Conservation (phyloP, 139 green algal genomes). For the Eudorina sp. region DNA sequence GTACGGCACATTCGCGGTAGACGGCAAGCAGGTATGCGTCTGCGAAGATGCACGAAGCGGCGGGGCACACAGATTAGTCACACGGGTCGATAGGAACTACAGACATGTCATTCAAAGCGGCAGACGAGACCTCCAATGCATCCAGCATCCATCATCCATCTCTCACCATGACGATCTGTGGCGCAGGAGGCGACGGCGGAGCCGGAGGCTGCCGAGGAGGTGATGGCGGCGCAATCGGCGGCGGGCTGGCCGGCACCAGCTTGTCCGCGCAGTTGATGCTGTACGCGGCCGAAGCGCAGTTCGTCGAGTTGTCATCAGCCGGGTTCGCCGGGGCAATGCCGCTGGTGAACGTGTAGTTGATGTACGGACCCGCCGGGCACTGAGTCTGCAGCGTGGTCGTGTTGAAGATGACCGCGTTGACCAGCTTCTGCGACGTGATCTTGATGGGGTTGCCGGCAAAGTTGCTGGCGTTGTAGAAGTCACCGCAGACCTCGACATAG, state of each 20-base stretch:
- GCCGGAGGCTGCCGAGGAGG: not conserved
- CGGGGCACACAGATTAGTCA: too few relatives aligned
- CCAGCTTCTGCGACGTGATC: not conserved
- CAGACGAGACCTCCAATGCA: not conserved
- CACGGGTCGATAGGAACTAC: too few relatives aligned
- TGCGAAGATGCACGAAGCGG: not conserved
- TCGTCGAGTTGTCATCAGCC: not conserved
- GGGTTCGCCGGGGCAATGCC: not conserved
- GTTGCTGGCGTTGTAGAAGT: not conserved
- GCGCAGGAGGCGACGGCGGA: not conserved
- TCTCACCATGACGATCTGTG: not conserved
- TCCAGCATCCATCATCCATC: not conserved
- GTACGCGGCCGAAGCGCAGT: not conserved
- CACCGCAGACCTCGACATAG: slow-evolving; percentile 4
- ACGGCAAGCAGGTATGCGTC: not conserved
- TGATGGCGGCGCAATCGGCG: not conserved
- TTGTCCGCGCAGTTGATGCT: not conserved
- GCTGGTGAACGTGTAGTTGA: not conserved
- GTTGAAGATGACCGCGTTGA: not conserved
- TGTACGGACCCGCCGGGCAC: not conserved
- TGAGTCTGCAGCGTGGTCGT: not conserved
- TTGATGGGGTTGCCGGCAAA: not conserved
- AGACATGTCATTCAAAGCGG: not conserved
- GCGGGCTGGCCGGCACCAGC: not conserved
- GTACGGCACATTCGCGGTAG: slow-evolving; percentile 16